Evolutionary conservation across 768 basidiomycete genomes (phyloP).

Genomic region (Rubroboletus pulcherrimus): DNA sequence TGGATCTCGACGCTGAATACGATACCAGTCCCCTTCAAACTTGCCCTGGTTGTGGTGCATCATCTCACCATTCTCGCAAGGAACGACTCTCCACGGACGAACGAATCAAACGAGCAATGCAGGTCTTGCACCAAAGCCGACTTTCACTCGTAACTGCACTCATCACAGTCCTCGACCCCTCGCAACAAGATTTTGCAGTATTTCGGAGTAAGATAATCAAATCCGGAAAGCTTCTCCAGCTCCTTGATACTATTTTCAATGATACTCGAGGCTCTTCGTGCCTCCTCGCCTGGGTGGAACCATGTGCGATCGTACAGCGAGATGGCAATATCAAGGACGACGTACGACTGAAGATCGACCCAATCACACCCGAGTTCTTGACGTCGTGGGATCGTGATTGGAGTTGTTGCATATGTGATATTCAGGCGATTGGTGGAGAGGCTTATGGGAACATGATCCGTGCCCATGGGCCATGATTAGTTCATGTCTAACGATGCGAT

Average conservation of each 20-base stretch:
- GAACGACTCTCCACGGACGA: neutral
- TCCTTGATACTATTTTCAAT: too few relatives aligned
- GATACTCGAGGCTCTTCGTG: neutral
- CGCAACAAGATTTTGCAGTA: neutral
- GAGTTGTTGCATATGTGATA: too few relatives aligned
- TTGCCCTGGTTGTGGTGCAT: too few relatives aligned
- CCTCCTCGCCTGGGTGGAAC: neutral
- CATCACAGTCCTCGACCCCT: neutral
- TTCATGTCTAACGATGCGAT: neutral
- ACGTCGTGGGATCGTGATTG: neutral
- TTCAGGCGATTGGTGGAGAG: too few relatives aligned
- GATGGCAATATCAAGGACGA: neutral
- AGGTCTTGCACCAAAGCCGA: neutral
- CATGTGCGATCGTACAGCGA: constrained; percentile 12
- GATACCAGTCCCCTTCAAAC: neutral
- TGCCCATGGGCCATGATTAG: neutral
- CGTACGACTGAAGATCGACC: neutral
- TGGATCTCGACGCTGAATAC: neutral
- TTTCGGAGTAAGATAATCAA: neutral
- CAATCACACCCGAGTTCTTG: neutral
- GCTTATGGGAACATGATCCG: too few relatives aligned
- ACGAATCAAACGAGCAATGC: neutral
- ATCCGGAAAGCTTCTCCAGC: neutral
- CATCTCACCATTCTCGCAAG: too few relatives aligned
- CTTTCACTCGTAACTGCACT: neutral